Conservation (phyloP, 2,329 filamentous ascomycete genomes). For the Microsporum canis region DNA sequence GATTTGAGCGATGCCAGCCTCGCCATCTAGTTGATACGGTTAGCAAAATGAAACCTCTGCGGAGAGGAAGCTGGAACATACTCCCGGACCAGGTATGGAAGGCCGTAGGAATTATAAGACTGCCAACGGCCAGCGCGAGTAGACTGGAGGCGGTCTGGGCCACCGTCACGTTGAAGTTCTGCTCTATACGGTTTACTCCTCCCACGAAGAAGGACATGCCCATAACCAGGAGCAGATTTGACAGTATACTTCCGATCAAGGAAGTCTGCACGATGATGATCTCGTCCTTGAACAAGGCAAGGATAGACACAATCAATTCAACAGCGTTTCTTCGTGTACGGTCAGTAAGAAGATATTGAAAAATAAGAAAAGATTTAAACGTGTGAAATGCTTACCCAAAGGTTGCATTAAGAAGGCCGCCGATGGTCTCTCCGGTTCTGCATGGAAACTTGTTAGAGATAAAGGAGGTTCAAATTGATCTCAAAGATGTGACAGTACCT, state of each 20-base stretch:
- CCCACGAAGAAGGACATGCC: constrained; percentile 90
- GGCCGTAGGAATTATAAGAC: constrained; percentile 35
- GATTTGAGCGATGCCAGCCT: background rate
- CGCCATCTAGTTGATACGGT: constrained; percentile 58
- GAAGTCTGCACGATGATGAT: constrained; percentile 86
- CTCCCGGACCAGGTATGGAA: constrained; percentile 1
- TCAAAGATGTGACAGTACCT: constrained; percentile 19
- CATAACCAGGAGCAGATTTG: constrained; percentile 77
- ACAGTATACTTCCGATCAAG: constrained; percentile 80
- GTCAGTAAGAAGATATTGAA: background rate
- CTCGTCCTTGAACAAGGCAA: constrained; percentile 63
- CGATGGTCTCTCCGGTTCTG: constrained; percentile 67
- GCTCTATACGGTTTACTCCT: constrained; percentile 69
- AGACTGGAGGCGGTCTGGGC: constrained; percentile 80
- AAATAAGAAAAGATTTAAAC: background rate
- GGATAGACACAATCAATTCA: constrained; percentile 77
- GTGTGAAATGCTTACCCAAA: constrained; percentile 47
- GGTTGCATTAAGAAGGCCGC: constrained; percentile 77
- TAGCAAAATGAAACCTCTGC: constrained; percentile 26
- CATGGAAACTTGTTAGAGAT: background rate
- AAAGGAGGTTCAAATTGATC: constrained; percentile 8
- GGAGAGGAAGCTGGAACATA: background rate
- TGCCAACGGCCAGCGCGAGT: constrained; percentile 65
- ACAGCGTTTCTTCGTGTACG: constrained; percentile 54
- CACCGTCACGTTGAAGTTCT: constrained; percentile 85